Evolutionary conservation across 257 asterid genomes (phyloP).

Genomic region (Asclepias syriaca): DNA sequence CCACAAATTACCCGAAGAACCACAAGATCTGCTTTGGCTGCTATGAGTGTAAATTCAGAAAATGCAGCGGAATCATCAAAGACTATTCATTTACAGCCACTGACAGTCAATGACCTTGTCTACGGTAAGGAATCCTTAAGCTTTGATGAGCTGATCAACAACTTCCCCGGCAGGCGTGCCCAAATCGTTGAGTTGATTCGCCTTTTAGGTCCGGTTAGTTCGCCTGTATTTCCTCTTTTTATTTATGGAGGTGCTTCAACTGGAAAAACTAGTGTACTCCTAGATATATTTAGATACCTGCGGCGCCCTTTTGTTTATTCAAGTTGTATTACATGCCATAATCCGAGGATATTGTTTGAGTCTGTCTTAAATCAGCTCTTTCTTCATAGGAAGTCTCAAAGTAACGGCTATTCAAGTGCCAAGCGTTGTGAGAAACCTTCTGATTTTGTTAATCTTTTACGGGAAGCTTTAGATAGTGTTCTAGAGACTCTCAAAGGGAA

Average conservation of each 20-base stretch:
- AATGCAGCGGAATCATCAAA: conserved; percentile 32
- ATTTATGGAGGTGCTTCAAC: conserved; percentile 82
- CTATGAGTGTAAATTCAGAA: conserved; percentile 34
- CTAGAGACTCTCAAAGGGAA: conserved; percentile 44
- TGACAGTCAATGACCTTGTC: conserved; percentile 44
- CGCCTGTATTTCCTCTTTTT: conserved; percentile 71
- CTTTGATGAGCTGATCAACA: conserved; percentile 51
- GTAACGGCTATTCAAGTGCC: conserved; percentile 60
- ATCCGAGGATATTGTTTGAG: conserved; percentile 71
- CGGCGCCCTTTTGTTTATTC: conserved; percentile 71
- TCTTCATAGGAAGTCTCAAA: conserved; percentile 67
- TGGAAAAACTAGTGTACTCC: conserved; percentile 69
- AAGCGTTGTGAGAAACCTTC: conserved; percentile 85
- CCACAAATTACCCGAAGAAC: conserved; percentile 51
- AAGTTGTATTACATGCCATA: conserved; percentile 72
- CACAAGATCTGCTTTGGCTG: conserved; percentile 47
- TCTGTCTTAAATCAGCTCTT: conserved; percentile 80
- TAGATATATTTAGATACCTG: conserved; percentile 55
- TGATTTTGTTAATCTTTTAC: conserved; percentile 71
- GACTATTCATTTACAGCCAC: conserved; percentile 16
- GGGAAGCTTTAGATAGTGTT: conserved; percentile 55
- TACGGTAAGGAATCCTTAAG: conserved; percentile 36
- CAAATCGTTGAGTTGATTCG: conserved; percentile 57
- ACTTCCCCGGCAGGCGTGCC: conserved; percentile 60
- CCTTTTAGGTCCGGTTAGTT: conserved; percentile 72